Percentiles rank a stretch among this genome's conserved stretches.
phyloP scores from a whole-genome alignment of 1,284 basidiomycete genomes.

The Melanopsichium pennsylvanicum region DNA sequence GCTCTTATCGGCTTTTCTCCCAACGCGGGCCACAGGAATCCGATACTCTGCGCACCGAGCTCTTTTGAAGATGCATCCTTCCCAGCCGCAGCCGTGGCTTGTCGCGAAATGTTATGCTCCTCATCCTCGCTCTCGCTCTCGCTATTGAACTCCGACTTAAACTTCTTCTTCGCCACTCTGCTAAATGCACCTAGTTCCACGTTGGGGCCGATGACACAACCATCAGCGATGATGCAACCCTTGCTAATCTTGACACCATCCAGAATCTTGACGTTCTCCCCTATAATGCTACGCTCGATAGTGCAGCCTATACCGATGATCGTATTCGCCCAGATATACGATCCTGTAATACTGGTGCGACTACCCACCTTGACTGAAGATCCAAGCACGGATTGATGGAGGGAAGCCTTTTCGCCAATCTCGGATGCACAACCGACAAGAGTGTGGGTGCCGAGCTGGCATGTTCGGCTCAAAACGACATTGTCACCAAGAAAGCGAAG shows the following conservation, averaged over 20 bases:
- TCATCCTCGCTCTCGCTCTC: constrained; percentile 44
- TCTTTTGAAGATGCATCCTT: constrained; percentile 21
- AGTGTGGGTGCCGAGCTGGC: constrained; percentile 40
- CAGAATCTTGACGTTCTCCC: constrained; percentile 76
- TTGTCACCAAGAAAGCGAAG: constrained; percentile 50
- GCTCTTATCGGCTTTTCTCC: constrained; percentile 19
- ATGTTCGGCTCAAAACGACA: constrained; percentile 43
- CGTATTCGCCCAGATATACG: constrained; percentile 55
- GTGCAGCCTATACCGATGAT: constrained; percentile 74
- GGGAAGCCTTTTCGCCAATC: constrained; percentile 71
- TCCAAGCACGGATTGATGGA: constrained; percentile 79
- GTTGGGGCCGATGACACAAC: constrained; percentile 61
- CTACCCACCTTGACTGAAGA: constrained; percentile 75
- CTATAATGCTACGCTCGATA: constrained; percentile 74
- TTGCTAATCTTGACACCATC: constrained; percentile 73
- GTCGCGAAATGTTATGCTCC: constrained; percentile 46
- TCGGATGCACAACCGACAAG: constrained; percentile 44
- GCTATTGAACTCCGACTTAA: constrained; percentile 39
- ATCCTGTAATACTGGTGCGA: constrained; percentile 33
- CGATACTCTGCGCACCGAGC: constrained; percentile 43
- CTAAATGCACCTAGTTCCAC: constrained; percentile 77
- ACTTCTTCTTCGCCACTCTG: constrained; percentile 72
- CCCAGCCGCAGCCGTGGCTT: constrained; percentile 9
- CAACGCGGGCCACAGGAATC: constrained; percentile 58
- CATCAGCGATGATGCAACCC: constrained; percentile 63